Evolutionary conservation across 1,284 basidiomycete genomes (phyloP), one percentile per base, ranked within the genome.

Genomic region (Amylostereum areolatum): DNA sequence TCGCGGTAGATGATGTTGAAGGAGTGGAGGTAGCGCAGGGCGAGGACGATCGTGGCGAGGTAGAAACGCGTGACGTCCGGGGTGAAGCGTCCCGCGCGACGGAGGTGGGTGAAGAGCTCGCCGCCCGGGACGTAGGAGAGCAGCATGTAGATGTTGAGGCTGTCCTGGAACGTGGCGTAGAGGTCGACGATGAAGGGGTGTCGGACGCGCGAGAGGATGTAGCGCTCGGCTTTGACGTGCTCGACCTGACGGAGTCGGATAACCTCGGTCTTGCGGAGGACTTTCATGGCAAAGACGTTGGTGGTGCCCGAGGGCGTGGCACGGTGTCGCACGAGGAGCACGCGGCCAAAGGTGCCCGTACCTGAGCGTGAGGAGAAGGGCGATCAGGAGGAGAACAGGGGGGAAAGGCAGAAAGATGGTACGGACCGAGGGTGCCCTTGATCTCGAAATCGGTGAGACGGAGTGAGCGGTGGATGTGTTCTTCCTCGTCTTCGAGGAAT

Each of bases 1-100:
- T 99, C 96, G 40, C 96, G 92, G 70, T 99, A 99, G 63, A 99
- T 93, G 70, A 99, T 97, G 71, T 98, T 95, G 70, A 96, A 91
- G 5, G 92, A 95, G 67, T 99, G 97, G 6, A 99, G 78, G 64
- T 97, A 97, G 73, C 92, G 92, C 55, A 99, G 80, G 7, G 95
- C 96, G 47, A 99, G 81, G 46, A 96, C 88, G 57, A 99, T 97
- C 53, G 95, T 97, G 34, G 95, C 95, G 37, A 97, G 88, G 68
- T 98, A 99, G 69, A 99, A 99, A 55, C 97, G 93, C 47, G 97
- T 97, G 48, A 99, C 96, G 53, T 97, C 94, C 49, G 96, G 92
- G 8, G 94, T 95, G 71, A 99, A 99, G 43, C 92, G 85, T 66
- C 94, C 89, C 31, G 90, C 92, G 54, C 92, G 89, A 50, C 94